Evolutionary conservation across 441 rosid species (phyloP).

Genomic region (Gossypium lobatum): DNA sequence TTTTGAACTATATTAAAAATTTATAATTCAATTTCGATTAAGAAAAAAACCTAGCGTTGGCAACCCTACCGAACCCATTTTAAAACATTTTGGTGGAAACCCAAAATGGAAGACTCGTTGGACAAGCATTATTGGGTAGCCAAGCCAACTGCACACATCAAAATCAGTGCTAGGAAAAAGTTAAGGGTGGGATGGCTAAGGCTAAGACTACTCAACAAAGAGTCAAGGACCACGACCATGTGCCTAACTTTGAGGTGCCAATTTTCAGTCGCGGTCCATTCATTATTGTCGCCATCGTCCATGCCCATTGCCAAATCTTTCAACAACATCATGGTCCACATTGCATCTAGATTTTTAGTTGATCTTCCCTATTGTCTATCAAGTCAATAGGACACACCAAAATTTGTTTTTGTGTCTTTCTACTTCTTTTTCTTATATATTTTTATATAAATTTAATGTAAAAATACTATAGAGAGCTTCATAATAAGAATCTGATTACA

Average conservation of each 20-base stretch:
- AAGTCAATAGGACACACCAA: neutral
- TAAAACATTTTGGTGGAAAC: too few relatives aligned
- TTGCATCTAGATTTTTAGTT: neutral
- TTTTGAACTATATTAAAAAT: too few relatives aligned
- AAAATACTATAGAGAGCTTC: fast-evolving
- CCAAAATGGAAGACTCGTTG: too few relatives aligned
- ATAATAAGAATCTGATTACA: fast-evolving
- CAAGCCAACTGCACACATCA: slow-evolving; percentile 11
- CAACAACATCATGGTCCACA: slow-evolving; percentile 7
- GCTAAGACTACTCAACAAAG: slow-evolving; percentile 1
- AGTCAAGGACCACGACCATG: slow-evolving; percentile 26
- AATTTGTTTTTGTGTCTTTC: too few relatives aligned
- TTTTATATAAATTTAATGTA: too few relatives aligned
- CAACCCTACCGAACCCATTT: too few relatives aligned
- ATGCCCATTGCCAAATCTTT: neutral
- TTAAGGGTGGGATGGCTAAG: neutral
- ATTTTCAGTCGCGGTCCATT: slow-evolving; percentile 17
- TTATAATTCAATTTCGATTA: too few relatives aligned
- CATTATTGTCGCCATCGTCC: neutral
- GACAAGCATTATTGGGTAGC: too few relatives aligned
- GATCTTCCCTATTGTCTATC: slow-evolving; percentile 3
- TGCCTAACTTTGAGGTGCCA: slow-evolving; percentile 11
- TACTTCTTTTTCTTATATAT: too few relatives aligned
- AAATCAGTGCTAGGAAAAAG: slow-evolving; percentile 10
- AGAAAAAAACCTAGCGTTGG: too few relatives aligned